phyloP scores from a whole-genome alignment of 2,329 filamentous ascomycete species.

The Diplodia intermedia region DNA sequence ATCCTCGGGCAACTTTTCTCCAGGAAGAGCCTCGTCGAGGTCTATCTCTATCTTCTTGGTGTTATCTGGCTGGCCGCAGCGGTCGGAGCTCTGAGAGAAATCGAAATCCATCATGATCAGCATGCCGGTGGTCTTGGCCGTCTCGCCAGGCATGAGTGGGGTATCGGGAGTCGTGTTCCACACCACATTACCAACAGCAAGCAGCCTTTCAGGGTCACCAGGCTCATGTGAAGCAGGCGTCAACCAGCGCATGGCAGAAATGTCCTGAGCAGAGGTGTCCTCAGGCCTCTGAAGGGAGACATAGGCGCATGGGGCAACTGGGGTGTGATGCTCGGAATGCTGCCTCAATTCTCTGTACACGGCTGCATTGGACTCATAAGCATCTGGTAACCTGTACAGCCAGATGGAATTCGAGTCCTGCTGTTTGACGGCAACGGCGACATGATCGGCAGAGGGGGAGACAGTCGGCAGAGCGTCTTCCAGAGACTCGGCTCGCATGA shows the following conservation, averaged over 20 bases:
- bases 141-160: conserved; percentile 28
- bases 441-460: conserved; percentile 47
- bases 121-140: conserved; percentile 42
- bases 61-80: conserved; percentile 35
- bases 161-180: conserved; percentile 29
- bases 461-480: conserved; percentile 52
- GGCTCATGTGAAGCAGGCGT: conserved; percentile 35
- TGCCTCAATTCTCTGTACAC: conserved; percentile 41
- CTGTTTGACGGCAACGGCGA: conserved; percentile 49
- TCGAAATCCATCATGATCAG: conserved; percentile 50
- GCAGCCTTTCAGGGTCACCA: conserved; percentile 44
- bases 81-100: conserved; percentile 37
- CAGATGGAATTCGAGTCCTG: conserved; percentile 49
- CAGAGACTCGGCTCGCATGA: conserved; percentile 48
- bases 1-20: conserved; percentile 49
- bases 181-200: conserved; percentile 45
- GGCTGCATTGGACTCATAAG: conserved; percentile 36
- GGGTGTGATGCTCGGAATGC: conserved; percentile 39
- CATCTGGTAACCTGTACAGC: conserved; percentile 48
- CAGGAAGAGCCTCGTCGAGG: conserved; percentile 47
- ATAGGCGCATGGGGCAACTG: conserved; percentile 48
- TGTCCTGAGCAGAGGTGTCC: conserved; percentile 45
- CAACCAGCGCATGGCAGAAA: conserved; percentile 48
- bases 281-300: conserved; percentile 46
- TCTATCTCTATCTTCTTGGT: conserved; percentile 45